These are phyloP conservation scores for Handroanthus guayacan DNA, from an alignment of 257 asterid species.

Conservation along the genomic window DNA sequence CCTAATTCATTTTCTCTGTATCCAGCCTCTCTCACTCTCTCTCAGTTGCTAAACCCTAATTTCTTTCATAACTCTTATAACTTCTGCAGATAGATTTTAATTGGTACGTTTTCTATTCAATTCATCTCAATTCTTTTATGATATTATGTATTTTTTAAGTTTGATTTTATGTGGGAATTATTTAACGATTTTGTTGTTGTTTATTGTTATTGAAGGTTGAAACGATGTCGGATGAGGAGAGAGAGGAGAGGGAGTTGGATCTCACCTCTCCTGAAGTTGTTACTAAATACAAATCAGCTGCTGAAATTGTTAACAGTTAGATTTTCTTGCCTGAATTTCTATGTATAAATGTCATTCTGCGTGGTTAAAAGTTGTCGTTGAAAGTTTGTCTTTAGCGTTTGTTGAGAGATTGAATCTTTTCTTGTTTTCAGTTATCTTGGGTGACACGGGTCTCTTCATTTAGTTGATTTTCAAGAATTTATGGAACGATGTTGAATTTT, in stretches of 20 bases:
- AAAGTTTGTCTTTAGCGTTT: neutral
- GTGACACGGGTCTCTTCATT: neutral
- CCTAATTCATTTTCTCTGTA: neutral
- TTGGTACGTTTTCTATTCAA: constrained; percentile 28
- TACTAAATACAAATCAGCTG: constrained; percentile 84
- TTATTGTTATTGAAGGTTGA: constrained; percentile 38
- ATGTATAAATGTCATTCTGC: neutral
- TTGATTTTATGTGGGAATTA: neutral
- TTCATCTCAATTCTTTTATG: neutral
- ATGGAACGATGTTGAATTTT: neutral
- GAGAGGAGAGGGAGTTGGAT: constrained; percentile 92
- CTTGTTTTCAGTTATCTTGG: neutral
- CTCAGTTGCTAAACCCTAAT: constrained; percentile 43
- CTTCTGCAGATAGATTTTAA: neutral
- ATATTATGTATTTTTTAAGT: neutral
- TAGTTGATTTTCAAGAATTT: neutral
- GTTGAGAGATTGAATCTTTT: neutral
- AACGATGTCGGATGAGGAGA: constrained; percentile 85
- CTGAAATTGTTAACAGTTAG: constrained; percentile 85
- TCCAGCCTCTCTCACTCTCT: constrained; percentile 16
- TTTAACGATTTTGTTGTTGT: neutral
- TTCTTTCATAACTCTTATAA: neutral
- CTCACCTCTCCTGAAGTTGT: constrained; percentile 88
- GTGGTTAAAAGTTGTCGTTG: neutral
- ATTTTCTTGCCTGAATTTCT: neutral